phyloP scores from a whole-genome alignment of 192 early-diverging fungal species.

The Phycomyces nitens region DNA sequence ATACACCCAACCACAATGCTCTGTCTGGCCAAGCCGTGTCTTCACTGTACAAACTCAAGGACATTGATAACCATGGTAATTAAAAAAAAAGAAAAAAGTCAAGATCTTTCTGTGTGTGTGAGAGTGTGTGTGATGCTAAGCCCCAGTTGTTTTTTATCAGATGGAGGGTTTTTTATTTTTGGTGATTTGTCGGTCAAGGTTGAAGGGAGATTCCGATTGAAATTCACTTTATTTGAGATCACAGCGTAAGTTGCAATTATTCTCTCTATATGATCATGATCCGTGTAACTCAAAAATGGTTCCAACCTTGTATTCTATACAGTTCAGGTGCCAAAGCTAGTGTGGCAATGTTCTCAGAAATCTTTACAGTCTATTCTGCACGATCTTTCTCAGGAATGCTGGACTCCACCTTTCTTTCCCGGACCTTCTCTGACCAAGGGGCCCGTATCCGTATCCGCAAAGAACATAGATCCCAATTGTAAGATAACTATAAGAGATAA shows the following conservation, averaged over 20 bases:
- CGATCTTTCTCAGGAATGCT: conserved; percentile 93
- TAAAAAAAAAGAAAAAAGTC: too few species aligned
- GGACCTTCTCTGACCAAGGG: conserved; percentile 90
- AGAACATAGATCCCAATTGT: conserved; percentile 56
- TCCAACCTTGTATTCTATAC: not conserved
- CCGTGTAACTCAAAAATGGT: not conserved
- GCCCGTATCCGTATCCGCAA: conserved; percentile 89
- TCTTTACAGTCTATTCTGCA: conserved; percentile 80
- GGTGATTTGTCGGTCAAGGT: conserved; percentile 87
- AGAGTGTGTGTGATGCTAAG: not conserved
- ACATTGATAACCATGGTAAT: conserved; percentile 63
- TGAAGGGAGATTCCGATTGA: conserved; percentile 74
- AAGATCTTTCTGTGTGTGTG: too few species aligned
- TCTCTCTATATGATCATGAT: not conserved
- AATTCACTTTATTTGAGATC: conserved; percentile 88
- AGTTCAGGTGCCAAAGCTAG: conserved; percentile 16
- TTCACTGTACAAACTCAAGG: conserved; percentile 80
- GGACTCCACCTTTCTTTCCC: conserved; percentile 83
- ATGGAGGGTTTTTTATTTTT: conserved; percentile 92
- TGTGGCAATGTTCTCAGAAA: conserved; percentile 66
- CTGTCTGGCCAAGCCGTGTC: conserved; percentile 92
- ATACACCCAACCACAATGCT: conserved; percentile 68
- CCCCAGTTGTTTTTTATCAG: conserved; percentile 22
- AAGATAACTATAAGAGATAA: conserved; percentile 2
- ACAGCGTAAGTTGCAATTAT: conserved; percentile 36